A percentile compares a stretch with the other conserved stretches of the same genome.
Conservation (phyloP, 2,329 filamentous ascomycete species). For the Ustulina deusta region DNA sequence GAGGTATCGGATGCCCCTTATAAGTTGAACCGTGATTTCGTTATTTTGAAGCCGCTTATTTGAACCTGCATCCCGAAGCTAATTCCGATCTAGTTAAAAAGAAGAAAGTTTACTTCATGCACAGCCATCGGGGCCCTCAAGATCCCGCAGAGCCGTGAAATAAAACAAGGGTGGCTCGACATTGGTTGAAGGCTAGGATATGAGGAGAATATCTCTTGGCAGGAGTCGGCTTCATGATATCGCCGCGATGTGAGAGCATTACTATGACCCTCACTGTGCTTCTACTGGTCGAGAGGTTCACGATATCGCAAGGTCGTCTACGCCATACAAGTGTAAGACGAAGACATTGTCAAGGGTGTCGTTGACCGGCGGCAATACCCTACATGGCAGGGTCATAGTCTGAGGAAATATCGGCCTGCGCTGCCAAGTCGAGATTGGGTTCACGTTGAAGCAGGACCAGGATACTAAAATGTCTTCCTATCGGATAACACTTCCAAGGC, state of each 20-base stretch:
- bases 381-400: conserved; percentile 9
- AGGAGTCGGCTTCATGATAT: neutral
- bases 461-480: neutral
- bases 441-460: conserved; percentile 2
- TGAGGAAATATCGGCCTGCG: neutral
- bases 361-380: neutral
- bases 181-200: conserved; percentile 10
- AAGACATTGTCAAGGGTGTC: neutral
- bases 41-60: neutral
- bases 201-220: conserved; percentile 5
- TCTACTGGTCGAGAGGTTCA: conserved; percentile 10
- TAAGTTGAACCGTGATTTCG: conserved; percentile 10
- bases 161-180: conserved; percentile 14
- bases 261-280: conserved; percentile 1
- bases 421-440: conserved; percentile 2
- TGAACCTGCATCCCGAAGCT: neutral
- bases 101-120: conserved; percentile 26
- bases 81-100: conserved; percentile 5
- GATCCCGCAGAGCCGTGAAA: neutral
- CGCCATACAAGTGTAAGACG: neutral
- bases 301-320: neutral
- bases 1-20: conserved; percentile 18
- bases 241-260: neutral
- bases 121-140: conserved; percentile 12
- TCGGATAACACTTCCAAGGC: neutral